Base-by-base conservation (phyloP, 192 early-diverging fungal genomes). In the Coemansia aciculifera region DNA sequence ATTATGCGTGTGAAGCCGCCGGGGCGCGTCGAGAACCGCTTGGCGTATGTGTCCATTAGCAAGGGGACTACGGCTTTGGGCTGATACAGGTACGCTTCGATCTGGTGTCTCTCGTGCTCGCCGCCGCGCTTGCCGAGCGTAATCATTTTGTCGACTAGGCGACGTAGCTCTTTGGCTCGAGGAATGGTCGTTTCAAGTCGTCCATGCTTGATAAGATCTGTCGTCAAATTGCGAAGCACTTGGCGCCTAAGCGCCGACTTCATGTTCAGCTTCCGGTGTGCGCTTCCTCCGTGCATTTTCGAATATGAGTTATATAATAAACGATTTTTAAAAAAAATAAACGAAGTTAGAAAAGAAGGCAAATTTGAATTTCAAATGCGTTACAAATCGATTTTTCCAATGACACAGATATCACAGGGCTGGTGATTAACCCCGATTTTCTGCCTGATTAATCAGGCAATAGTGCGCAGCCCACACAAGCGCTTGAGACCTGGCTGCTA, bases 1-100 rank as follows among this genome's bases (percentile, higher is more conserved):
- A 92, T 86, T 29, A 99, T 85, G 34, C 97, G 94, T 6, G 93
- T 95, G 85, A 95, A 99, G 37, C 95, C 95, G 49, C 94, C 94
- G 23, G 85, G 70, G 27, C 92, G 90, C 23, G 71, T 74, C 34
- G 87, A 81, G 83, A 91, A 99, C 34, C 95, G 88, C 59, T 89
- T 88, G n/a, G 92, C 93, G 15, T 97, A 79, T 31, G 92, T 87
- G 34, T 87, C 86, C 69, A 93, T 89, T 39, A 97, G 75, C 68
- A 95, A 92, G 24, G 94, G 91, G 39, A 98, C 75, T 0, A 89
- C 91, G 2, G 80, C 72, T 59, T 88, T 75, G 56, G 86, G 91
- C 69, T 90, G 87, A 87, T 93, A 85, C n/a, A 84, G 67, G 46
- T 79, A 78, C 3, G 82, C 71, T 56, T 84, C 80, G 39, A 90